These are phyloP conservation scores for Cryptosporidium parvum DNA, from an alignment of 169 alveolate species.

Conservation along the genomic window DNA sequence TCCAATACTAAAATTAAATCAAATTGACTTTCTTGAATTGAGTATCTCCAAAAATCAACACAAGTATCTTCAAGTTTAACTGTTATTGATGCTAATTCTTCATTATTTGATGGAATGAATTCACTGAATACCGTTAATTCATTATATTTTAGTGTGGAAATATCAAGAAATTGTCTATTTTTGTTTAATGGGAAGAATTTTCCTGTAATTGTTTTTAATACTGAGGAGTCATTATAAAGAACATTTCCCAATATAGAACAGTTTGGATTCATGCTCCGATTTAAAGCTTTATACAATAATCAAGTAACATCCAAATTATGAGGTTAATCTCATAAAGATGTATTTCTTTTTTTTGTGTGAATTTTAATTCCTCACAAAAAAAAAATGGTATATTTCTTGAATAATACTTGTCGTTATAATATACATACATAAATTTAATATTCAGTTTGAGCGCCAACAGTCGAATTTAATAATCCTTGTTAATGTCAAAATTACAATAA, in stretches of 20 bases:
- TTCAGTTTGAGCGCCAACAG: not conserved
- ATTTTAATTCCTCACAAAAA: slow-evolving; percentile 4
- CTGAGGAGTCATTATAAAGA: slow-evolving; percentile 4
- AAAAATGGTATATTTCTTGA: not conserved
- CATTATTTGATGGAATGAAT: not conserved
- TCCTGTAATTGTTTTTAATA: slow-evolving; percentile 33
- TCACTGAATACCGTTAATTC: slow-evolving; percentile 29
- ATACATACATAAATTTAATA: not conserved
- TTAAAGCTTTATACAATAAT: not conserved
- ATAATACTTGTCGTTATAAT: slow-evolving; percentile 23
- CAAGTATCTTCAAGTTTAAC: slow-evolving; percentile 8
- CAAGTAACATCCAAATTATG: not conserved
- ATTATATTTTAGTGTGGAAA: slow-evolving; percentile 16
- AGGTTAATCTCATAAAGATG: not conserved
- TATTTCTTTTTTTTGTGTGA: slow-evolving; percentile 10
- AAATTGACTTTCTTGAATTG: not conserved
- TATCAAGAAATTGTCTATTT: slow-evolving; percentile 12
- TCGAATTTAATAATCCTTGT: too few species aligned
- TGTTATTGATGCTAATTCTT: not conserved
- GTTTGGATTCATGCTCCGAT: slow-evolving; percentile 5
- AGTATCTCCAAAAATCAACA: slow-evolving; percentile 50
- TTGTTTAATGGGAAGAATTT: slow-evolving; percentile 46
- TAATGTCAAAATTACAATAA: not conserved
- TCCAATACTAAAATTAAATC: slow-evolving; percentile 43
- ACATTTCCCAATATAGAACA: slow-evolving; percentile 6